Percentiles rank a stretch among this genome's conserved stretches.
Evolutionary conservation across 331 rosid species (phyloP).

Genomic region (Rosa hybrid): DNA sequence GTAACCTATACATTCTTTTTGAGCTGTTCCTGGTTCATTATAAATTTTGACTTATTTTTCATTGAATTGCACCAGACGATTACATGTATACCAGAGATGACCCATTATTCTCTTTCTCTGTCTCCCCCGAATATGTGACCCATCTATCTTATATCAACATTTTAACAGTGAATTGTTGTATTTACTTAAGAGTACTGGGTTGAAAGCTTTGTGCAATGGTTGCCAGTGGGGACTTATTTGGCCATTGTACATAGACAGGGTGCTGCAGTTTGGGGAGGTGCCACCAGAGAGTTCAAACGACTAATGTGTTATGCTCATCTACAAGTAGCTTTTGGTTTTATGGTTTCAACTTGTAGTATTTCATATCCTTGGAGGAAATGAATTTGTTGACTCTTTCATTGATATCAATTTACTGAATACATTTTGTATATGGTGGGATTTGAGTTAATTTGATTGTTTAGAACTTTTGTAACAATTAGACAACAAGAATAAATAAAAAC

Average conservation of each 20-base stretch:
- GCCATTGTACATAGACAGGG: constrained; percentile 90
- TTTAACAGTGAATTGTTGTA: background rate
- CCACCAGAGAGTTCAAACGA: constrained; percentile 53
- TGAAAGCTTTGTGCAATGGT: constrained; percentile 91
- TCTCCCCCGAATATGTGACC: too few relatives aligned
- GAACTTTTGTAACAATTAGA: too few relatives aligned
- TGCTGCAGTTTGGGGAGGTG: constrained; percentile 94
- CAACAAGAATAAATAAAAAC: too few relatives aligned
- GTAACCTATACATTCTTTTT: background rate
- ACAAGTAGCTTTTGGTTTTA: constrained; percentile 41
- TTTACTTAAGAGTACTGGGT: constrained; percentile 75
- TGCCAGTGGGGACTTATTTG: constrained; percentile 80
- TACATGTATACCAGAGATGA: background rate
- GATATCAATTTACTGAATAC: too few relatives aligned
- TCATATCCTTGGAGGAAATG: background rate
- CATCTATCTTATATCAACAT: background rate
- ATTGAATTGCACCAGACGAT: too few relatives aligned
- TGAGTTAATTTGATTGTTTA: too few relatives aligned
- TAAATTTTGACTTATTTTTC: constrained; percentile 19
- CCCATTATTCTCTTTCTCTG: background rate
- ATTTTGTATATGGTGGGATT: too few relatives aligned
- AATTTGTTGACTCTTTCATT: too few relatives aligned
- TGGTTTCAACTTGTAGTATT: background rate
- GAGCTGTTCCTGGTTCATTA: constrained; percentile 20
- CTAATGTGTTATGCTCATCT: constrained; percentile 86